Percentiles rank a stretch among this genome's conserved stretches.
Conservation (phyloP, 2,329 filamentous ascomycete species). For the Cladosporium sp. region DNA sequence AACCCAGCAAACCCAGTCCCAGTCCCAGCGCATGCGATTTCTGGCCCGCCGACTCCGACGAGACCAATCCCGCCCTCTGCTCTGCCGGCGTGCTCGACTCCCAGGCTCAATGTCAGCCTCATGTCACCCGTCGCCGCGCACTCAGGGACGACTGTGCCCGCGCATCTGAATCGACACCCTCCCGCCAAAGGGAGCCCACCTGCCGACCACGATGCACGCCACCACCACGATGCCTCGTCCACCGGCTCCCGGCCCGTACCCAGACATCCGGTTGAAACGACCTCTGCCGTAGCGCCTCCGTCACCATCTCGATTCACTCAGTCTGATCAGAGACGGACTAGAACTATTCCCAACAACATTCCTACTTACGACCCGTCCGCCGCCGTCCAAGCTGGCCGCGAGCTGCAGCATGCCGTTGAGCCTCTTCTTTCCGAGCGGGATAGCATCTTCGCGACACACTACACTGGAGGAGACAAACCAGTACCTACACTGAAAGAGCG, state of each 20-base stretch:
- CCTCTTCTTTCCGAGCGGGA: conserved; percentile 63
- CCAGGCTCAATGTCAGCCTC: conserved; percentile 17
- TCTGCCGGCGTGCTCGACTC: conserved; percentile 14
- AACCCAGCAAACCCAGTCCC: not conserved
- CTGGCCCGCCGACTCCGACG: not conserved
- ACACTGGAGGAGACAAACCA: conserved; percentile 54
- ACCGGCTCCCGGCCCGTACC: conserved; percentile 10
- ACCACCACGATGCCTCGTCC: not conserved
- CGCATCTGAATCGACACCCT: conserved; percentile 14
- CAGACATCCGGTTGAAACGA: conserved; percentile 4
- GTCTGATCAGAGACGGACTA: conserved; percentile 12
- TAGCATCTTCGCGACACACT: conserved; percentile 64
- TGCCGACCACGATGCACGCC: conserved; percentile 8
- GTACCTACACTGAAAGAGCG: conserved; percentile 35
- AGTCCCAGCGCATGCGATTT: conserved; percentile 1
- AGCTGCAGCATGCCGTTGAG: conserved; percentile 36
- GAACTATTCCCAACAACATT: conserved; percentile 14
- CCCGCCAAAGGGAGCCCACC: conserved; percentile 14
- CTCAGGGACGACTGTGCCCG: conserved; percentile 13
- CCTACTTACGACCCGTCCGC: conserved; percentile 16
- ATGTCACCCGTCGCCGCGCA: conserved; percentile 19
- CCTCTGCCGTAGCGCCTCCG: conserved; percentile 16
- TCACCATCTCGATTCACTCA: conserved; percentile 13
- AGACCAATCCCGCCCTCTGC: conserved; percentile 14
- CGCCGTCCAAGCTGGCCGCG: conserved; percentile 17